Evolutionary conservation across 2,329 filamentous ascomycete species (phyloP).

Genomic region (Monilinia fructicola): DNA sequence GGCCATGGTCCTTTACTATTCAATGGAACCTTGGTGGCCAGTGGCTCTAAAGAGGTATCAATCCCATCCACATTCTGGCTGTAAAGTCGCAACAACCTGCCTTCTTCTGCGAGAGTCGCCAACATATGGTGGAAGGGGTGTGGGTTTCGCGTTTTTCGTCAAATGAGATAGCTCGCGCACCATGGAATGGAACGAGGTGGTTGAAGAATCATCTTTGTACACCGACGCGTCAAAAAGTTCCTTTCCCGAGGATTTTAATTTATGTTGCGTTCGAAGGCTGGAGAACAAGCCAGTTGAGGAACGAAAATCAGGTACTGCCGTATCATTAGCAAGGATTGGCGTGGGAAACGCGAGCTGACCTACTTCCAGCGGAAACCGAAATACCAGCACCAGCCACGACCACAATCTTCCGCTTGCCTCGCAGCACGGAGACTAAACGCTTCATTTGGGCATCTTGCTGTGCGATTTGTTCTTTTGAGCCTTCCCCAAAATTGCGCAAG

Average conservation of each 20-base stretch:
- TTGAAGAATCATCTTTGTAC: slow-evolving; percentile 87
- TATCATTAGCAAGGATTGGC: slow-evolving; percentile 26
- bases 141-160: slow-evolving; percentile 75
- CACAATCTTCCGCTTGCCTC: slow-evolving; percentile 93
- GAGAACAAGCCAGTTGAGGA: slow-evolving; percentile 88
- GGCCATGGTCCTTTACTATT: slow-evolving; percentile 88
- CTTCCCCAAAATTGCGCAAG: slow-evolving; percentile 53
- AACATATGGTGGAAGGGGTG: slow-evolving; percentile 91
- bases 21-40: slow-evolving; percentile 79
- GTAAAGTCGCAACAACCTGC: slow-evolving; percentile 84
- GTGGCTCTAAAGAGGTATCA: slow-evolving; percentile 77
- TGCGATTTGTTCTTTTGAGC: slow-evolving; percentile 47
- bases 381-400: slow-evolving; percentile 96
- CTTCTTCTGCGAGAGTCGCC: slow-evolving; percentile 83
- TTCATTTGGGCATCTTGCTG: slow-evolving; percentile 64
- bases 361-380: slow-evolving; percentile 90
- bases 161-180: slow-evolving; percentile 82
- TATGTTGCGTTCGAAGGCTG: slow-evolving; percentile 80
- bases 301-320: slow-evolving; percentile 85
- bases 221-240: slow-evolving; percentile 96
- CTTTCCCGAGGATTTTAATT: slow-evolving; percentile 89
- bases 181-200: slow-evolving; percentile 93
- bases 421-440: slow-evolving; percentile 70
- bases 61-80: slow-evolving; percentile 97
- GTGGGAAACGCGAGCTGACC: slow-evolving; percentile 43